Evolutionary conservation across 345 rosid species (phyloP).

Genomic region (Hibiscus trionum): DNA sequence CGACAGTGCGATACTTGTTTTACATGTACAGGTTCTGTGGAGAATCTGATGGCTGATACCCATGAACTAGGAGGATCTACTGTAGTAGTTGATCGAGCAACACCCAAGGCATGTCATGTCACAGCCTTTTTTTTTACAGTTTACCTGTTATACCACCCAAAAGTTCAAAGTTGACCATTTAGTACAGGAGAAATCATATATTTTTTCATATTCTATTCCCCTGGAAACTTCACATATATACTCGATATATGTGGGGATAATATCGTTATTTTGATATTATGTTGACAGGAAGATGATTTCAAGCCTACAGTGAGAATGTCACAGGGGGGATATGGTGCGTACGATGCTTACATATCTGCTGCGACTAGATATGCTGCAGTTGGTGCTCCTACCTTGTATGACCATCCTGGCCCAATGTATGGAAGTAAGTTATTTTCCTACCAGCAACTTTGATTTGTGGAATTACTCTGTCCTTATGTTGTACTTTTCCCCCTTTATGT

Average conservation of each 20-base stretch:
- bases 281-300: constrained; percentile 72
- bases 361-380: constrained; percentile 93
- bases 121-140: not conserved
- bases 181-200: not conserved
- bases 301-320: constrained; percentile 62
- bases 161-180: not conserved
- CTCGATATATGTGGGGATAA: not conserved
- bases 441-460: not conserved
- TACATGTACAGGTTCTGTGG: constrained; percentile 65
- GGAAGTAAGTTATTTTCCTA: constrained; percentile 54
- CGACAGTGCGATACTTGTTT: not conserved
- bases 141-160: not conserved
- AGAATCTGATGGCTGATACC: constrained; percentile 73
- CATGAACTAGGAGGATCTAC: constrained; percentile 92
- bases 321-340: constrained; percentile 88
- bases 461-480: not conserved
- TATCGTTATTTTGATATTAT: not conserved
- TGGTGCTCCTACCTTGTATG: constrained; percentile 93
- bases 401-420: constrained; percentile 64
- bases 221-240: not conserved
- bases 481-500: constrained; percentile 12
- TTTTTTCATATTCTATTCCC: not conserved
- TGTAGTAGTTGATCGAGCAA: constrained; percentile 92
- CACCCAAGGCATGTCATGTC: constrained; percentile 57
- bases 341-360: constrained; percentile 93